phyloP scores from a whole-genome alignment of 1,284 basidiomycete genomes.

The Melampsora allii-populina region DNA sequence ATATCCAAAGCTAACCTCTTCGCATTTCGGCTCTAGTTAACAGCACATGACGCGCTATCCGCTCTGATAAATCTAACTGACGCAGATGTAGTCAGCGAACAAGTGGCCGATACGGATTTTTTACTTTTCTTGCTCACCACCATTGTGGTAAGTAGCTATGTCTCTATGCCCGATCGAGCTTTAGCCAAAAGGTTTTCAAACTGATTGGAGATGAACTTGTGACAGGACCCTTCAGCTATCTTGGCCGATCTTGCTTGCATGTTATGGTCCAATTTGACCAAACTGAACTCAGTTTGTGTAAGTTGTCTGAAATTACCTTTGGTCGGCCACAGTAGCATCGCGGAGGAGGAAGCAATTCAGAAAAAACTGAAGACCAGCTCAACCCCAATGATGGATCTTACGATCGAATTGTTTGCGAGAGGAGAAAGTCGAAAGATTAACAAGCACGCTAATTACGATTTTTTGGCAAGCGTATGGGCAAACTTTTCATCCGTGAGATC shows the following conservation, averaged over 20 bases:
- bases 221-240: conserved; percentile 77
- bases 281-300: conserved; percentile 65
- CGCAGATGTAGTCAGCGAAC: conserved; percentile 65
- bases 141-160: conserved; percentile 66
- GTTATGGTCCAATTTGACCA: conserved; percentile 91
- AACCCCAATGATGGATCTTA: conserved; percentile 28
- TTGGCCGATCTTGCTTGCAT: conserved; percentile 93
- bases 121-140: conserved; percentile 82
- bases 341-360: conserved; percentile 8
- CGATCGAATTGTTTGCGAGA: conserved; percentile 75
- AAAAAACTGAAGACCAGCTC: conserved; percentile 14
- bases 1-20: conserved; percentile 30
- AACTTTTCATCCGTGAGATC: conserved; percentile 70
- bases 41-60: conserved; percentile 92
- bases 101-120: conserved; percentile 72
- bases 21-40: conserved; percentile 59
- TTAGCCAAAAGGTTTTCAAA: neutral
- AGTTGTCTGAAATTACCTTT: conserved; percentile 63
- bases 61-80: conserved; percentile 93
- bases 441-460: conserved; percentile 62
- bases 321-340: neutral
- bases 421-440: conserved; percentile 57
- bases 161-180: neutral
- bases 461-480: conserved; percentile 85
- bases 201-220: neutral